Percentiles rank a stretch among this genome's conserved stretches.
phyloP scores from a whole-genome alignment of 2,329 filamentous ascomycete genomes.

The Lasiodiplodia theobromae region DNA sequence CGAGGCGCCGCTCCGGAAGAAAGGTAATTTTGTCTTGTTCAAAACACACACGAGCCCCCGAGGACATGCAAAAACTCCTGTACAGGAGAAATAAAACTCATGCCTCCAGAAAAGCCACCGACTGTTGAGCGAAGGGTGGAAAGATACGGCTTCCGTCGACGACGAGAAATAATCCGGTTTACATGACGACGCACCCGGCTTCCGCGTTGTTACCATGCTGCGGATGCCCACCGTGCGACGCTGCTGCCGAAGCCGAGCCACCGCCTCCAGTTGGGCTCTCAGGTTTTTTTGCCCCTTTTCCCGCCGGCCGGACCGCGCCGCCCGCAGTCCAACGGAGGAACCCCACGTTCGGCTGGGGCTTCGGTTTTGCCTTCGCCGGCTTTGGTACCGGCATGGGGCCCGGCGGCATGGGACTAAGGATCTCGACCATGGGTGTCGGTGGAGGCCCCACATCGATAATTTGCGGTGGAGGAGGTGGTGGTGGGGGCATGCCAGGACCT shows the following conservation, averaged over 20 bases:
- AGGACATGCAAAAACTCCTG: constrained; percentile 29
- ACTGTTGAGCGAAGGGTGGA: constrained; percentile 23
- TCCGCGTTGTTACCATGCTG: constrained; percentile 27
- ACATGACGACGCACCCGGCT: constrained; percentile 31
- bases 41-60: constrained; percentile 20
- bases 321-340: constrained; percentile 40
- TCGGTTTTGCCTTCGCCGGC: constrained; percentile 31
- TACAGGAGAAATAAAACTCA: constrained; percentile 28
- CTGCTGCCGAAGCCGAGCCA: constrained; percentile 21
- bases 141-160: constrained; percentile 4
- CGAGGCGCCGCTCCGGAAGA: not conserved
- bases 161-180: not conserved
- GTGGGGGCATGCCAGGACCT: constrained; percentile 31
- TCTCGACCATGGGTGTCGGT: not conserved
- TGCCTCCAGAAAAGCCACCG: constrained; percentile 29
- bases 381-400: not conserved
- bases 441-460: constrained; percentile 8
- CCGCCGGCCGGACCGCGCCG: constrained; percentile 32
- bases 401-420: not conserved
- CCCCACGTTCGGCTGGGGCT: constrained; percentile 30
- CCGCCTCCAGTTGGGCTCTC: constrained; percentile 32
- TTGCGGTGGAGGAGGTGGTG: constrained; percentile 33
- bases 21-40: not conserved
- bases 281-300: constrained; percentile 40
- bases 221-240: constrained; percentile 19